These are phyloP conservation scores for Chlorella sp. DNA, from an alignment of 139 green algal genomes.

Conservation along the genomic window DNA sequence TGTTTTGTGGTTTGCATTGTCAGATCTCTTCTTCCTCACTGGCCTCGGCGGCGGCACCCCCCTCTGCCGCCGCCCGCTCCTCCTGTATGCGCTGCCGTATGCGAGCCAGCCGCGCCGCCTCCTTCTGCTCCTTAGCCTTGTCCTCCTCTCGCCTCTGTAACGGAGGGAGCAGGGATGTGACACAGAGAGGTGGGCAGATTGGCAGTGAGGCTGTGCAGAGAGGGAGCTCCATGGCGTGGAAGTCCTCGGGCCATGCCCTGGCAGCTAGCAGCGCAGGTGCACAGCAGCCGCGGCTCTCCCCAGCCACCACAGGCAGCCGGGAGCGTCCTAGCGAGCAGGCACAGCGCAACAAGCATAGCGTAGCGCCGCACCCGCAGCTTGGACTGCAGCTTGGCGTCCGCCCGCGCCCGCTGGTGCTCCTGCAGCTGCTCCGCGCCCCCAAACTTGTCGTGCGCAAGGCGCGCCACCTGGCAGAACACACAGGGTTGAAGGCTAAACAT, in stretches of 20 bases:
- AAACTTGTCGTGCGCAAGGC: conserved; percentile 45
- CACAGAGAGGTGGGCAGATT: not conserved
- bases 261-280: not conserved
- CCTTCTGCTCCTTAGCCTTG: conserved; percentile 29
- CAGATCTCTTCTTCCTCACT: conserved; percentile 13
- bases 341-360: not conserved
- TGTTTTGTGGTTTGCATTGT: too few species aligned
- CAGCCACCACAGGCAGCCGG: too few species aligned
- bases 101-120: conserved; percentile 20
- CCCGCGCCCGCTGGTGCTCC: conserved; percentile 12
- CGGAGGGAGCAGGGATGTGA: not conserved
- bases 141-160: conserved; percentile 23
- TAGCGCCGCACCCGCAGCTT: conserved; percentile 16
- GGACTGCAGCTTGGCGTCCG: conserved; percentile 17
- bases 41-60: not conserved
- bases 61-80: not conserved
- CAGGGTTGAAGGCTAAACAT: too few species aligned
- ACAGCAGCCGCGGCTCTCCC: not conserved
- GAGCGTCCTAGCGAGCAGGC: not conserved
- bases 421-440: conserved; percentile 48
- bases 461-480: conserved; percentile 35
- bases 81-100: conserved; percentile 30
- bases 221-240: too few species aligned
- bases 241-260: too few species aligned
- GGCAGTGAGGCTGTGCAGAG: too few species aligned